A percentile compares a stretch with the other conserved stretches of the same genome.
phyloP scores from a whole-genome alignment of 177 flowering plant genomes.

The Tripterygium wilfordii region DNA sequence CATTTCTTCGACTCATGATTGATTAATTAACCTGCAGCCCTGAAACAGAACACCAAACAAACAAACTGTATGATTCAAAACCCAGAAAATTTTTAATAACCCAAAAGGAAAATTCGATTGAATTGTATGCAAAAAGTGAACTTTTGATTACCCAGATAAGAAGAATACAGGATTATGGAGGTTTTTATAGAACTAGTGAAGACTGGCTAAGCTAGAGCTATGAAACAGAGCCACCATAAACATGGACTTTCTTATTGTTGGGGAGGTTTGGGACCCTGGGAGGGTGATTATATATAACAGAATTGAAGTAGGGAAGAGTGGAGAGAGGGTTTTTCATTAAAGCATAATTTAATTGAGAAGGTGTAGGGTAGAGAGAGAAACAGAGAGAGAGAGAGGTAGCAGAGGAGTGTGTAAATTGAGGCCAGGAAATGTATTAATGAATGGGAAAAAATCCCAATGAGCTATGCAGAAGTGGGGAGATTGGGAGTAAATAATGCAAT shows the following conservation, averaged over 20 bases:
- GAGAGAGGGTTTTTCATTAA: constrained; percentile 36
- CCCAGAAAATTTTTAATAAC: too few species aligned
- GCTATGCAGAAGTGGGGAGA: constrained; percentile 30
- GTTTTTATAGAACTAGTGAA: too few species aligned
- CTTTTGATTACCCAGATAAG: too few species aligned
- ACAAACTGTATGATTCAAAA: too few species aligned
- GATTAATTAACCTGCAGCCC: too few species aligned
- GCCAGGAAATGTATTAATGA: constrained; percentile 60
- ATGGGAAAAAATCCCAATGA: constrained; percentile 44
- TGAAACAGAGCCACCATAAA: constrained; percentile 4
- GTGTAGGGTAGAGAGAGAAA: constrained; percentile 20
- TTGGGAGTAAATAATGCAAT: constrained; percentile 57
- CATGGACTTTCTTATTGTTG: constrained; percentile 16
- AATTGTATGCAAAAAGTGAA: too few species aligned
- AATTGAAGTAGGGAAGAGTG: constrained; percentile 13
- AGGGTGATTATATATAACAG: constrained; percentile 40
- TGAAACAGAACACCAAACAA: too few species aligned
- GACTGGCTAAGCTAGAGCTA: constrained; percentile 7
- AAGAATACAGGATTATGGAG: too few species aligned
- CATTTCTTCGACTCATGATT: constrained; percentile 50
- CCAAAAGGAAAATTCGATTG: too few species aligned
- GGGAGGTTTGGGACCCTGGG: constrained; percentile 15
- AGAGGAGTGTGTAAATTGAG: constrained; percentile 46
- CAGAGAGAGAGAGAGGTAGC: too few species aligned
- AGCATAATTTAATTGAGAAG: constrained; percentile 42